These are phyloP conservation scores for Wickerhamomyces pijperi DNA, from an alignment of 805 yeast species.

Conservation along the genomic window DNA sequence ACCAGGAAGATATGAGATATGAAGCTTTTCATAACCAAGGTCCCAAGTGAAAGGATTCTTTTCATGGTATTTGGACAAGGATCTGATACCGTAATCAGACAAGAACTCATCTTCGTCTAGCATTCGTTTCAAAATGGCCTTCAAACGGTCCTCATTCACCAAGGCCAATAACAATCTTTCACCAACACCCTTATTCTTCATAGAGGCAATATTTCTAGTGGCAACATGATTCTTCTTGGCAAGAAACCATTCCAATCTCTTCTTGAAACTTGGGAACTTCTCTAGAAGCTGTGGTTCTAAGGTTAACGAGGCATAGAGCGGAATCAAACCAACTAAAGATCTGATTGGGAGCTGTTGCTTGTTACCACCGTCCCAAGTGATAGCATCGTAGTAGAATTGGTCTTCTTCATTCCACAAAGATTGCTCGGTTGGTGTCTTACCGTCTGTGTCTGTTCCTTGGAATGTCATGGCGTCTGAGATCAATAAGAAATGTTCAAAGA, in stretches of 20 bases:
- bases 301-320: constrained; percentile 80
- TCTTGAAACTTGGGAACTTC: constrained; percentile 71
- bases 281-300: constrained; percentile 75
- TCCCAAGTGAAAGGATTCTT: constrained; percentile 76
- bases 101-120: constrained; percentile 80
- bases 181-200: constrained; percentile 66
- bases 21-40: constrained; percentile 63
- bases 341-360: constrained; percentile 71
- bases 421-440: constrained; percentile 35
- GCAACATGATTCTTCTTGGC: constrained; percentile 60
- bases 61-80: constrained; percentile 78
- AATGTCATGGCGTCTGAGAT: constrained; percentile 92
- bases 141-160: constrained; percentile 70
- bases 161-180: constrained; percentile 71
- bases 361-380: constrained; percentile 63
- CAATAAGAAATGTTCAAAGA: constrained; percentile 83
- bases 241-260: constrained; percentile 76
- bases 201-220: constrained; percentile 76
- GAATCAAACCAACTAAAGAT: constrained; percentile 85
- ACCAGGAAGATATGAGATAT: constrained; percentile 71
- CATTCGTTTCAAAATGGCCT: constrained; percentile 66
- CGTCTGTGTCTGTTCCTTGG: constrained; percentile 26
- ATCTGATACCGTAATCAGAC: constrained; percentile 77
- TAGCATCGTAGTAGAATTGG: constrained; percentile 83
- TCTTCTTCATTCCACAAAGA: constrained; percentile 87